These are phyloP conservation scores for Penicillium sp. DNA, from an alignment of 2,329 filamentous ascomycete species.

Conservation along the genomic window DNA sequence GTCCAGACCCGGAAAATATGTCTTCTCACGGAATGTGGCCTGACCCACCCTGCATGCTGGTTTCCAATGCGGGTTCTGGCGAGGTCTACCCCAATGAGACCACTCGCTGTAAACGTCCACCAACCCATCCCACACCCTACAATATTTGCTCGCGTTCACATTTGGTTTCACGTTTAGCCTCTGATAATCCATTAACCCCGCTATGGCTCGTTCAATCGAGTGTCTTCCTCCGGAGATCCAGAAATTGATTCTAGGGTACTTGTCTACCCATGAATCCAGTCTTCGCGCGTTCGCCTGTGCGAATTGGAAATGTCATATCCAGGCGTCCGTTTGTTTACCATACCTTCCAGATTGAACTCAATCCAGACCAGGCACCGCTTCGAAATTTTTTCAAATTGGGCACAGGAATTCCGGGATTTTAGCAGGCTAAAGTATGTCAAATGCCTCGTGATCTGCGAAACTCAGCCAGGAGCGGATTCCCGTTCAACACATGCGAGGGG, in stretches of 20 bases:
- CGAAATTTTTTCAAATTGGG: neutral
- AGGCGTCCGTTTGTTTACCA: neutral
- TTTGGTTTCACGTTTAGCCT: too few species aligned
- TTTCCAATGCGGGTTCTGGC: too few species aligned
- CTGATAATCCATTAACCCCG: too few species aligned
- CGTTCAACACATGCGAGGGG: neutral
- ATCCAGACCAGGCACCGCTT: neutral
- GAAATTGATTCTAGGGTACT: neutral
- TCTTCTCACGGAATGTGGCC: too few species aligned
- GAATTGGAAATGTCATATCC: neutral
- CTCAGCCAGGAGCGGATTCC: neutral
- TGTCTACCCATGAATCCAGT: neutral
- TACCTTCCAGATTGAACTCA: neutral
- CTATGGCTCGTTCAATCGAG: neutral
- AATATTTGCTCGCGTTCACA: too few species aligned
- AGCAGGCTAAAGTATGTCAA: neutral
- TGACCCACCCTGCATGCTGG: too few species aligned
- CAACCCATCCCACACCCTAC: too few species aligned
- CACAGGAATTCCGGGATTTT: neutral
- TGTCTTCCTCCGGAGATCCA: neutral
- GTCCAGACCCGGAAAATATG: too few species aligned
- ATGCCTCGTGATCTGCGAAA: neutral
- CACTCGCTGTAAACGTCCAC: too few species aligned
- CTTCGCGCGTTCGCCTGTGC: neutral
- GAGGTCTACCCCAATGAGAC: too few species aligned